Evolutionary conservation across 768 basidiomycete species (phyloP).

Genomic region (Mycena albidolilacea): DNA sequence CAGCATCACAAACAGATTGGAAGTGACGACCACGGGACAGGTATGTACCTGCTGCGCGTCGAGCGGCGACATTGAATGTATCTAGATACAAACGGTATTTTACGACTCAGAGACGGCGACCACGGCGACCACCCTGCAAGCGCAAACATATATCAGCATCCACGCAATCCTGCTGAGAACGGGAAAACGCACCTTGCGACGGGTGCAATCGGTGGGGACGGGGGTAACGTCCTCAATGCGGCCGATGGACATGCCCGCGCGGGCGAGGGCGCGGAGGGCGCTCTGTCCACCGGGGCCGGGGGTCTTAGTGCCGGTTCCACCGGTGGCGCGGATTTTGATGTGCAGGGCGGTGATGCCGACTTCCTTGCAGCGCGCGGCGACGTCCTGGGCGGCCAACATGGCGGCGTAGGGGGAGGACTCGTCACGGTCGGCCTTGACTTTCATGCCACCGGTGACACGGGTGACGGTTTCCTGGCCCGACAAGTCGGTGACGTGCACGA

Average conservation of each 20-base stretch:
- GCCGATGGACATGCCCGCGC: constrained; percentile 98
- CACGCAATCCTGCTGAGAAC: constrained; percentile 8
- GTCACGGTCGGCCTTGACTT: constrained; percentile 99
- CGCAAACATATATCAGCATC: neutral
- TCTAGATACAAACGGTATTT: constrained; percentile 50
- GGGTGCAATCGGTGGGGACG: constrained; percentile 96
- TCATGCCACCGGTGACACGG: constrained; percentile 99
- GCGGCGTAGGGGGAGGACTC: constrained; percentile 98
- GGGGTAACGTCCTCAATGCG: constrained; percentile 99
- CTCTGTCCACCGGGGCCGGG: constrained; percentile 99
- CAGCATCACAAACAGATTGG: constrained; percentile 12
- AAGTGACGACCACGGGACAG: constrained; percentile 84
- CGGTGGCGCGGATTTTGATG: constrained; percentile 99
- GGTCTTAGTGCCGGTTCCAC: constrained; percentile 98
- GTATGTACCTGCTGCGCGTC: constrained; percentile 86
- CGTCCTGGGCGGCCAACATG: constrained; percentile 99
- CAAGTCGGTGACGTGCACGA: constrained; percentile 99
- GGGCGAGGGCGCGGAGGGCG: constrained; percentile 97
- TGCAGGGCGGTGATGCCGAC: constrained; percentile 98
- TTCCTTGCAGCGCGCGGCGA: constrained; percentile 96
- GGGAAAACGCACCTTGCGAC: constrained; percentile 82
- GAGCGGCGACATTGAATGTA: constrained; percentile 80
- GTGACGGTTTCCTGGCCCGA: constrained; percentile 99
- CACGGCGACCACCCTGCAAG: constrained; percentile 95
- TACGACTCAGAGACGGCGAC: constrained; percentile 87